Conservation (phyloP, 257 asterid species). For the Oldenlandia corymbosa region DNA sequence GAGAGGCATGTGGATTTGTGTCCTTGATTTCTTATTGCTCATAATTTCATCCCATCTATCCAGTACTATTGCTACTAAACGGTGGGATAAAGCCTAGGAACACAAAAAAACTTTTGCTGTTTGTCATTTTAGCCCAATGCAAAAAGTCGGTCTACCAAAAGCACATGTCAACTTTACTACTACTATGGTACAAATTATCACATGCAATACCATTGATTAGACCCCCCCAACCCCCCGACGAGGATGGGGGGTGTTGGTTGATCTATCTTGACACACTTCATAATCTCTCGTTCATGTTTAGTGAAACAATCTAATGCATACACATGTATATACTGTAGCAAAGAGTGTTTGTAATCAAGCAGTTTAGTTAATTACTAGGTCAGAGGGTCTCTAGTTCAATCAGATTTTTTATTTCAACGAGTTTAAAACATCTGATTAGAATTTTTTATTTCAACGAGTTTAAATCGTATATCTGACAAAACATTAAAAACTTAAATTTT, state of each 20-base stretch:
- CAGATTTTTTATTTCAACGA: too few relatives aligned
- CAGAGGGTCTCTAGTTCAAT: too few relatives aligned
- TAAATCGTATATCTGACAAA: too few relatives aligned
- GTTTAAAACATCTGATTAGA: too few relatives aligned
- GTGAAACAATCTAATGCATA: not conserved
- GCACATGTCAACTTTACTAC: constrained; percentile 2
- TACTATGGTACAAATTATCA: not conserved
- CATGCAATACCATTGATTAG: not conserved
- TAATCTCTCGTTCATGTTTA: too few relatives aligned
- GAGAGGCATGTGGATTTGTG: constrained; percentile 13
- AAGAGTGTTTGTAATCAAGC: too few relatives aligned
- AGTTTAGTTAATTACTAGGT: too few relatives aligned
- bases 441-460: too few relatives aligned
- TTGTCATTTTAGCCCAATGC: not conserved
- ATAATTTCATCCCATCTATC: not conserved
- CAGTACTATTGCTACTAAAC: not conserved
- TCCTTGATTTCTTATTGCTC: not conserved
- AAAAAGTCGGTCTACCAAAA: not conserved
- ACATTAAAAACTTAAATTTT: too few relatives aligned
- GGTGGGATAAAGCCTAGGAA: too few relatives aligned
- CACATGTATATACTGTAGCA: not conserved
- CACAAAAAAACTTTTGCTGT: not conserved
- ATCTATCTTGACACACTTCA: not conserved
- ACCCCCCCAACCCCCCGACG: not conserved
- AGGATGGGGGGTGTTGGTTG: not conserved